phyloP scores from a whole-genome alignment of 768 basidiomycete species.

The Serendipita sp. region DNA sequence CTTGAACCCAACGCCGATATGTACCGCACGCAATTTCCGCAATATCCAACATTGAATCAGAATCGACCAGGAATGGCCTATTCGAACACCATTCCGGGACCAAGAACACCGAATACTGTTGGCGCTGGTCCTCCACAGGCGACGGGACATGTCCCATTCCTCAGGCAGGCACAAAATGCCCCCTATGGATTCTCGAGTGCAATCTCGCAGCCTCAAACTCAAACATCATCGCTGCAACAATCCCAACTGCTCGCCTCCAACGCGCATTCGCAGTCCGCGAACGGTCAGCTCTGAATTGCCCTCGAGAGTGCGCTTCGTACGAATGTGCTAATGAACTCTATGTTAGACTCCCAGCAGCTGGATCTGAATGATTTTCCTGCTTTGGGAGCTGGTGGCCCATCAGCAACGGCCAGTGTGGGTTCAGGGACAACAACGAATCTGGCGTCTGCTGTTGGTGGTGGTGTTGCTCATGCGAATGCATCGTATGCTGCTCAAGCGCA shows the following conservation, averaged over 20 bases:
- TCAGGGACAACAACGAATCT: background rate
- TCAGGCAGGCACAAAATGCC: background rate
- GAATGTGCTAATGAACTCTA: background rate
- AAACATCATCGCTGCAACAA: background rate
- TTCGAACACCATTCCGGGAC: background rate
- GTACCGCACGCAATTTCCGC: background rate
- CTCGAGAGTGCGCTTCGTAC: background rate
- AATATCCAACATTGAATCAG: background rate
- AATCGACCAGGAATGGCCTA: constrained; percentile 5
- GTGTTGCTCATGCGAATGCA: constrained; percentile 9
- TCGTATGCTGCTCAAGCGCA: constrained; percentile 9
- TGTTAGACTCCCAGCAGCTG: constrained; percentile 20
- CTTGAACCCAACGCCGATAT: background rate
- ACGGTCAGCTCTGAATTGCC: background rate
- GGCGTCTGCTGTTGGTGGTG: background rate
- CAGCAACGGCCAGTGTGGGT: constrained; percentile 21
- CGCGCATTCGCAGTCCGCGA: constrained; percentile 1
- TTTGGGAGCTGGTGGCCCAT: constrained; percentile 42
- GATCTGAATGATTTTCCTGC: constrained; percentile 86
- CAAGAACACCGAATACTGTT: constrained; percentile 4
- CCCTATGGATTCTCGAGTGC: constrained; percentile 2
- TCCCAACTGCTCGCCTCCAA: background rate
- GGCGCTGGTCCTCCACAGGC: constrained; percentile 1
- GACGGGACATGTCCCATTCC: constrained; percentile 3
- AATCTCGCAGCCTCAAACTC: background rate